Evolutionary conservation across 176 grass and related monocot genomes (phyloP).

Genomic region (Guadua angustifolia): DNA sequence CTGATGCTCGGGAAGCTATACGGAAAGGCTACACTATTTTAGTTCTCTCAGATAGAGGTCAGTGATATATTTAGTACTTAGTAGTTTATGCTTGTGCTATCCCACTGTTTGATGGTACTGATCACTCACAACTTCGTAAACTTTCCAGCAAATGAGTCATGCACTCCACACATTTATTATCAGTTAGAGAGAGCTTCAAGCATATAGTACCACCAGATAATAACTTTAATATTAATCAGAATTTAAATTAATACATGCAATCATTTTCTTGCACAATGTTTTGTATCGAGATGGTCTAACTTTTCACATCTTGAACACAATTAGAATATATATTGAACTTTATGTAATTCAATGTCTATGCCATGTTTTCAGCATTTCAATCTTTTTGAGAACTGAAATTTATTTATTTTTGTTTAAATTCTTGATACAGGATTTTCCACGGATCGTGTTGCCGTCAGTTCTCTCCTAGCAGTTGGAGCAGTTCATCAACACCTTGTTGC

Average conservation of each 20-base stretch:
- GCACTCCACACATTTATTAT: not conserved
- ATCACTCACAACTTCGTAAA: constrained; percentile 3
- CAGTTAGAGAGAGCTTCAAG: not conserved
- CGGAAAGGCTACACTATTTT: constrained; percentile 76
- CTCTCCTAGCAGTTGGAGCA: constrained; percentile 93
- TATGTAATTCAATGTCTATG: not conserved
- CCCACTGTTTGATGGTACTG: not conserved
- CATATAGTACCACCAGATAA: not conserved
- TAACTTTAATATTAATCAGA: not conserved
- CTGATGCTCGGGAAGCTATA: constrained; percentile 84
- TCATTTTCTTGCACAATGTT: constrained; percentile 13
- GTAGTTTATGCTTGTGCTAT: constrained; percentile 1
- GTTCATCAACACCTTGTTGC: constrained; percentile 98
- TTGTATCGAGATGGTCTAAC: not conserved
- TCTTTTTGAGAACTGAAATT: constrained; percentile 5
- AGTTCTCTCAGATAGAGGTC: constrained; percentile 98
- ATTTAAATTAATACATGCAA: not conserved
- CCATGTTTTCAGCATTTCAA: not conserved
- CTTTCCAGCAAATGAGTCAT: not conserved
- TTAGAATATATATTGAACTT: not conserved
- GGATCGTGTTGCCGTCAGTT: constrained; percentile 80
- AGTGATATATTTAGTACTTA: constrained; percentile 36
- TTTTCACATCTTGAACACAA: constrained; percentile 1
- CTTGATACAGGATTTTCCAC: constrained; percentile 72
- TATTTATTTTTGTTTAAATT: constrained; percentile 32